Percentiles rank a stretch among this genome's conserved stretches.
phyloP scores from a whole-genome alignment of 2,329 filamentous ascomycete species.

The Ophiostoma sp. region DNA sequence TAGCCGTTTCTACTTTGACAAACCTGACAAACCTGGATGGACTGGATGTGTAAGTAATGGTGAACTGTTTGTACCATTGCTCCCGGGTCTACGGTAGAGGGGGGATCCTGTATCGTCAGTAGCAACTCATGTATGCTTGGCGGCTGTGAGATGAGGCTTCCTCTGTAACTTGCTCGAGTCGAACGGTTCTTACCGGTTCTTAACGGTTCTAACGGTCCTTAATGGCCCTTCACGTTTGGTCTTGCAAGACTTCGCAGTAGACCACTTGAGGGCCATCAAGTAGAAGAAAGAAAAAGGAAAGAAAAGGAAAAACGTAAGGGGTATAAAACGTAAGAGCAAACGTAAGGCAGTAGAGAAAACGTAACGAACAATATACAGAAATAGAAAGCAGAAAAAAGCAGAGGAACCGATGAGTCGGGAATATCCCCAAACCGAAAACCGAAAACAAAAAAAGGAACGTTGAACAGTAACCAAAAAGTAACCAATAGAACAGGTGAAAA shows the following conservation, averaged over 20 bases:
- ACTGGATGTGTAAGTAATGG: too few relatives aligned
- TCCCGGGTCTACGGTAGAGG: neutral
- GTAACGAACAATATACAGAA: neutral
- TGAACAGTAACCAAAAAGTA: neutral
- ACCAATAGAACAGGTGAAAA: neutral
- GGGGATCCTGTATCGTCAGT: neutral
- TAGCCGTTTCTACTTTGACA: neutral
- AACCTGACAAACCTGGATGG: too few relatives aligned
- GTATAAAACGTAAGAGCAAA: conserved; percentile 1
- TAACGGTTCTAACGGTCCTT: neutral
- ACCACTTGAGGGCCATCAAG: neutral
- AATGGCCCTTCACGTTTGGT: neutral
- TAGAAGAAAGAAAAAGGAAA: neutral
- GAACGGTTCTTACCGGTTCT: neutral
- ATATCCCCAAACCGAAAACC: neutral
- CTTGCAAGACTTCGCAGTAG: neutral
- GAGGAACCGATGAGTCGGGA: neutral
- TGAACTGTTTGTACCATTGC: neutral
- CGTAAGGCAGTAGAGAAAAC: neutral
- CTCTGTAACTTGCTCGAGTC: neutral
- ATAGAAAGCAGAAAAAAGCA: neutral
- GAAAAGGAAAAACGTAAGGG: neutral
- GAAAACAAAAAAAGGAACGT: neutral
- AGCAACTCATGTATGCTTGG: neutral
- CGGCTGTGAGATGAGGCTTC: neutral